Evolutionary conservation across 2,329 filamentous ascomycete genomes (phyloP).

Genomic region (Phaeosphaeria sp.): DNA sequence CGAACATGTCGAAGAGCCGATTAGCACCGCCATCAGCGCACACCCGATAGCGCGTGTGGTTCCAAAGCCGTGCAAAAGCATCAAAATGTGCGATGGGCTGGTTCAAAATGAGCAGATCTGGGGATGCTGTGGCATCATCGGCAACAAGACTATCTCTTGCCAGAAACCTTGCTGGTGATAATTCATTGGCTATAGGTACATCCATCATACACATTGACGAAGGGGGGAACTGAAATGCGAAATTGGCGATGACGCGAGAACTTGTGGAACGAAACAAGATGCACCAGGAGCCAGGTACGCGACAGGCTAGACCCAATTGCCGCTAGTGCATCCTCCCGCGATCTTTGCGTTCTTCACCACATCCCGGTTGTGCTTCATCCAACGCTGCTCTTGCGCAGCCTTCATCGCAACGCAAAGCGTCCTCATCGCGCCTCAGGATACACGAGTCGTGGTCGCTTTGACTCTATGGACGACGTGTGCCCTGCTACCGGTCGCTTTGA

Average conservation of each 20-base stretch:
- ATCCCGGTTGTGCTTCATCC: neutral
- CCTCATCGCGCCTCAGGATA: neutral
- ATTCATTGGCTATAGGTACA: slow-evolving; percentile 16
- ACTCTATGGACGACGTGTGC: neutral
- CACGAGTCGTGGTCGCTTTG: neutral
- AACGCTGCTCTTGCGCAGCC: neutral
- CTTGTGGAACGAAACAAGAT: slow-evolving; percentile 6
- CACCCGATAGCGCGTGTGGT: slow-evolving; percentile 67
- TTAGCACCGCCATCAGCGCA: slow-evolving; percentile 95
- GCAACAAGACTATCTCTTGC: slow-evolving; percentile 18
- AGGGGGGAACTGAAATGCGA: neutral
- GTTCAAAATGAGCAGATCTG: slow-evolving; percentile 54
- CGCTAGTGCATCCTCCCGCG: slow-evolving; percentile 6
- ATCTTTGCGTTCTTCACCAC: neutral
- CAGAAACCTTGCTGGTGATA: slow-evolving; percentile 38
- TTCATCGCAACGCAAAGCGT: neutral
- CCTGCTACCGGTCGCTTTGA: neutral
- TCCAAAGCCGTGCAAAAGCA: slow-evolving; percentile 56
- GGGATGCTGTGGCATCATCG: slow-evolving; percentile 24
- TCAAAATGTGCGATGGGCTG: slow-evolving; percentile 55
- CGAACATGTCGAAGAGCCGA: slow-evolving; percentile 64
- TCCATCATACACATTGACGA: slow-evolving; percentile 15
- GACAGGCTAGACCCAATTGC: slow-evolving; percentile 2
- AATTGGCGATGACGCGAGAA: slow-evolving; percentile 3
- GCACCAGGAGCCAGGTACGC: slow-evolving; percentile 5